Evolutionary conservation across 345 rosid species (phyloP), one percentile per base, ranked within the genome.

Genomic region (Lumnitzera littorea): DNA sequence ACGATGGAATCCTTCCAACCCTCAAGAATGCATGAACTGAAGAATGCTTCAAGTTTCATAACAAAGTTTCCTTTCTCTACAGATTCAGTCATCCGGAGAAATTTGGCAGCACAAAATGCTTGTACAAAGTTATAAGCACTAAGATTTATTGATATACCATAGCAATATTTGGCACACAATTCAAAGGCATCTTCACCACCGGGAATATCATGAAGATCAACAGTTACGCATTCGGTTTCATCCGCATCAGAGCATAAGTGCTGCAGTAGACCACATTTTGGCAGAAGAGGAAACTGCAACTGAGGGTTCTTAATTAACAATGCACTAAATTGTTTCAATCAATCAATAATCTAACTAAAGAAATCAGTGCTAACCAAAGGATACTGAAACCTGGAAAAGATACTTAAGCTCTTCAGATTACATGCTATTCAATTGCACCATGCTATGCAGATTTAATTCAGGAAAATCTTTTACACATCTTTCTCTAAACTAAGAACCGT

Each of bases 1-100:
- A 71, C 75, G 56, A 95, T 74, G n/a, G 99, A 82, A 72, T 91
- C 99, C 69, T 91, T 91, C 99, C 98, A 95, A 48, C 99, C 96
- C 66, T 84, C 86, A 9, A 95, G 87, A 62, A 95, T 75, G 84
- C 98, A 91, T 1, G 98, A 86, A 68, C 55, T 77, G 81, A 95
- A 88, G 78, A 95, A 95, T 51, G 95, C 75, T 65, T 95, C 95
- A 4, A 91, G 96, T 70, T 95, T 95, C 47, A 73, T 69, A 14
- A 80, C 74, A 20, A 95, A 80, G 66, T 86, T 95, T 27, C 98
- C 96, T 69, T 83, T 78, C 53, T 91, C 98, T 48, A 81, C 75
- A 0, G 90, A 81, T 62, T 95, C 98, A 24, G 85, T 79, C 99
- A 95, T 95, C 67, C 82, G 79, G 61, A 91, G 96, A 72, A 83